A percentile compares a stretch with the other conserved stretches of the same genome.
Conservation (phyloP, 495 filamentous ascomycete species). For the Penicillium paradoxum region DNA sequence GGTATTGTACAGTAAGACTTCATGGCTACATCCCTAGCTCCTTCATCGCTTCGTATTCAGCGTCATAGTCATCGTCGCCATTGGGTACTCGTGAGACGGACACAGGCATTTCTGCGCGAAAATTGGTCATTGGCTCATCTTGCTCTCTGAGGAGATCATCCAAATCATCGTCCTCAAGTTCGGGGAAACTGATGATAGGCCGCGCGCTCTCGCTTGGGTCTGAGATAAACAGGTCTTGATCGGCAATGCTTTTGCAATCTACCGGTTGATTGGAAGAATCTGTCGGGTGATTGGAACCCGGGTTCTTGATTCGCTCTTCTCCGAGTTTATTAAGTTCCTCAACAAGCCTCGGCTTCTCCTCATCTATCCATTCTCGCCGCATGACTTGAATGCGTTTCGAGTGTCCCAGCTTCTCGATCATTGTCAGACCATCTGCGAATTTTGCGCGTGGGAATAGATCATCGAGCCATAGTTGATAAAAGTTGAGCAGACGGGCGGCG, state of each 20-base stretch:
- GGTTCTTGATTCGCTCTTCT: background rate
- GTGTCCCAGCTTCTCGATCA: constrained; percentile 93
- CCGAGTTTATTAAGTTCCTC: background rate
- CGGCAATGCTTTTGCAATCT: constrained; percentile 6
- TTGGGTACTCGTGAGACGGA: background rate
- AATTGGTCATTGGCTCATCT: constrained; percentile 12
- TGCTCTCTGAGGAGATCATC: constrained; percentile 36
- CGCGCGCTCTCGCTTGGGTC: constrained; percentile 15
- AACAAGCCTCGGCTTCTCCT: constrained; percentile 41
- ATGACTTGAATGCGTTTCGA: constrained; percentile 67
- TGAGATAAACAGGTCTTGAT: constrained; percentile 26
- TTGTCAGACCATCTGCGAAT: constrained; percentile 82
- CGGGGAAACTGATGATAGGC: constrained; percentile 11
- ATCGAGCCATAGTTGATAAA: constrained; percentile 97
- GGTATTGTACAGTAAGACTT: background rate
- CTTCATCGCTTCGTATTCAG: constrained; percentile 34
- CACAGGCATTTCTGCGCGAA: background rate
- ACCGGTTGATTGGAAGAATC: constrained; percentile 2
- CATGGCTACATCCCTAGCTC: constrained; percentile 20
- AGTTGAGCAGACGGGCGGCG: constrained; percentile 71
- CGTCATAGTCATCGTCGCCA: constrained; percentile 16
- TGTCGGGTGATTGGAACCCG: constrained; percentile 3
- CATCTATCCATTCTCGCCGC: constrained; percentile 82
- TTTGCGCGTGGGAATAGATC: constrained; percentile 92
- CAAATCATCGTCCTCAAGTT: constrained; percentile 34